Conservation (phyloP, 2,329 filamentous ascomycete genomes). For the Diaporthe capsici region DNA sequence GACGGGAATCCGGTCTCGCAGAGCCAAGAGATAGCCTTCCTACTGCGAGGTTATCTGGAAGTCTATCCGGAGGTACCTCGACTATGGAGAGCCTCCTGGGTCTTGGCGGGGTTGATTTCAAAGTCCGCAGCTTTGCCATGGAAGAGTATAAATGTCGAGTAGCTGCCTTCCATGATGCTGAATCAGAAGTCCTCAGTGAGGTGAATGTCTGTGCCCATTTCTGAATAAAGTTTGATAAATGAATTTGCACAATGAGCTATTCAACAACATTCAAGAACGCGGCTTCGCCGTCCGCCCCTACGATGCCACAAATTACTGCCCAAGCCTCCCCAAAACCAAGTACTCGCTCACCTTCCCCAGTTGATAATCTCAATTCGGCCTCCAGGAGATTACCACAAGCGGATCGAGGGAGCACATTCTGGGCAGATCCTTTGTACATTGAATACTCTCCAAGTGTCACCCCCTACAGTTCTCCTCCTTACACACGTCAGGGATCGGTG, state of each 20-base stretch:
- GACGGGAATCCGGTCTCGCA: slow-evolving; percentile 7
- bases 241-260: neutral
- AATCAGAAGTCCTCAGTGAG: neutral
- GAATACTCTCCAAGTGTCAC: neutral
- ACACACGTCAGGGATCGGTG: neutral
- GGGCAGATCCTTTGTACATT: neutral
- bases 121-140: neutral
- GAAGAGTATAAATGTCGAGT: neutral
- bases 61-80: neutral
- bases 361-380: neutral
- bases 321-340: neutral
- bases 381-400: neutral
- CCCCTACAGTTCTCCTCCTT: neutral
- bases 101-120: slow-evolving; percentile 5
- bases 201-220: neutral
- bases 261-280: neutral
- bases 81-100: neutral
- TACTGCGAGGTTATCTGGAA: neutral
- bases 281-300: no score
- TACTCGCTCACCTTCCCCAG: neutral
- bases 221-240: neutral
- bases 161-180: neutral
- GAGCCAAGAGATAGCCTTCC: neutral
- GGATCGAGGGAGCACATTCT: neutral
- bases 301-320: neutral